Conservation (phyloP, 495 filamentous ascomycete genomes). For the Daldinia decipiens region DNA sequence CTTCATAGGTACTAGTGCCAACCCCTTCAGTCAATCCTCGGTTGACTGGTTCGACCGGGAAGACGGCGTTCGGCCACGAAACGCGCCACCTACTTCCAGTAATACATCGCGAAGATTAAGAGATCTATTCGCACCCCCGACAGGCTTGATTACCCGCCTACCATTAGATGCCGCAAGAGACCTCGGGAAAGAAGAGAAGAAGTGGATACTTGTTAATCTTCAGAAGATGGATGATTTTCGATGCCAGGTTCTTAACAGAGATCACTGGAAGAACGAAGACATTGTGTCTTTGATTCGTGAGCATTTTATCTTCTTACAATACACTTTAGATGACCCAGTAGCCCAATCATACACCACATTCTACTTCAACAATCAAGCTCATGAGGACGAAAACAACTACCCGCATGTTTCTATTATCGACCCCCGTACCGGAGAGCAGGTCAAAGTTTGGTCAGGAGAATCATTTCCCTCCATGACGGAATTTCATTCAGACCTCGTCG, state of each 20-base stretch:
- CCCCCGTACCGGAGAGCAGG: slow-evolving; percentile 94
- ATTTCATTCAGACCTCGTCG: slow-evolving; percentile 89
- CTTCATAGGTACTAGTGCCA: slow-evolving; percentile 43
- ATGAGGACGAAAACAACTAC: slow-evolving; percentile 77
- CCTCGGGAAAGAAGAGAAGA: slow-evolving; percentile 82
- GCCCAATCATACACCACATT: slow-evolving; percentile 85
- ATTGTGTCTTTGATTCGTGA: slow-evolving; percentile 84
- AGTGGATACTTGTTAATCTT: slow-evolving; percentile 95
- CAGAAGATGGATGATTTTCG: slow-evolving; percentile 92
- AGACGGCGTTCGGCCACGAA: slow-evolving; percentile 24
- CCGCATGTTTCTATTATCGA: slow-evolving; percentile 97
- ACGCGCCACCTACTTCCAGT: background rate
- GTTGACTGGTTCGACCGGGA: slow-evolving; percentile 75
- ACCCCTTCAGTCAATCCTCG: slow-evolving; percentile 84
- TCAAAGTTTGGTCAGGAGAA: slow-evolving; percentile 91
- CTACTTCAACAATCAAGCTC: slow-evolving; percentile 80
- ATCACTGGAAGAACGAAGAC: slow-evolving; percentile 88
- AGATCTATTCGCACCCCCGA: slow-evolving; percentile 91
- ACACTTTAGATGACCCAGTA: slow-evolving; percentile 78
- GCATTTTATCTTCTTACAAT: slow-evolving; percentile 96
- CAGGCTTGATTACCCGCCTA: slow-evolving; percentile 79
- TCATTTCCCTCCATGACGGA: slow-evolving; percentile 80
- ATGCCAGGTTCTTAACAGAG: slow-evolving; percentile 91
- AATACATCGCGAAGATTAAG: slow-evolving; percentile 68
- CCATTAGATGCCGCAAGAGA: slow-evolving; percentile 84